A percentile compares a stretch with the other conserved stretches of the same genome.
Evolutionary conservation across 768 basidiomycete genomes (phyloP).

Genomic region (Naganishia randhawae): DNA sequence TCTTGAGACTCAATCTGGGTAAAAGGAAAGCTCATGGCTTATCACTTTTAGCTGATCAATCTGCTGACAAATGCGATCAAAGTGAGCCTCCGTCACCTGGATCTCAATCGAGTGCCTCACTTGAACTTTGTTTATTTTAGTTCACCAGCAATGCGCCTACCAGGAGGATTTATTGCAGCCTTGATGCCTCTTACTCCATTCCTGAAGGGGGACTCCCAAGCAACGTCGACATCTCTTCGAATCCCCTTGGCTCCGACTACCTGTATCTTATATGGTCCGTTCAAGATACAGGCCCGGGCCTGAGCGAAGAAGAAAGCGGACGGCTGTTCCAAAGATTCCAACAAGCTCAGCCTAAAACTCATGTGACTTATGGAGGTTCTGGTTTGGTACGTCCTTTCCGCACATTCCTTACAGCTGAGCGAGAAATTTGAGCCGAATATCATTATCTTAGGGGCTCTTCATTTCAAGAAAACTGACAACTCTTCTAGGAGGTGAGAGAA

Average conservation of each 20-base stretch:
- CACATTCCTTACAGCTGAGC: background rate
- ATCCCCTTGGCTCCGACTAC: background rate
- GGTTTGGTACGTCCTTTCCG: constrained; percentile 31
- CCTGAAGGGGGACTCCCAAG: constrained; percentile 18
- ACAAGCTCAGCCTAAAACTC: constrained; percentile 37
- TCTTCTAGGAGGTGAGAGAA: constrained; percentile 29
- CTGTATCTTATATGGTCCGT: constrained; percentile 35
- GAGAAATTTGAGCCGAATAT: background rate
- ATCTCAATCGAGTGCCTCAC: background rate
- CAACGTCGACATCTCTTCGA: background rate
- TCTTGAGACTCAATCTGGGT: background rate
- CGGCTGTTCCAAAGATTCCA: constrained; percentile 43
- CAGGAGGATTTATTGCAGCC: constrained; percentile 29
- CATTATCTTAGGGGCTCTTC: constrained; percentile 31
- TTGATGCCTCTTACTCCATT: constrained; percentile 32
- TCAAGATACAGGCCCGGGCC: constrained; percentile 41
- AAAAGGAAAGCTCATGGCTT: background rate
- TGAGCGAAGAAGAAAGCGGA: constrained; percentile 35
- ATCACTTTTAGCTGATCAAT: constrained; percentile 35
- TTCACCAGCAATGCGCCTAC: constrained; percentile 21
- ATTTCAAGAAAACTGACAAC: constrained; percentile 35
- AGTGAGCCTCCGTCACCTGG: constrained; percentile 28
- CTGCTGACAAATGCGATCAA: constrained; percentile 41
- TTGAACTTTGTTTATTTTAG: constrained; percentile 6
- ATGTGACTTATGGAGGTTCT: constrained; percentile 37